A percentile compares a stretch with the other conserved stretches of the same genome.
Evolutionary conservation across 208 protist species (phyloP).

Genomic region (Blastocrithidia nonstop): DNA sequence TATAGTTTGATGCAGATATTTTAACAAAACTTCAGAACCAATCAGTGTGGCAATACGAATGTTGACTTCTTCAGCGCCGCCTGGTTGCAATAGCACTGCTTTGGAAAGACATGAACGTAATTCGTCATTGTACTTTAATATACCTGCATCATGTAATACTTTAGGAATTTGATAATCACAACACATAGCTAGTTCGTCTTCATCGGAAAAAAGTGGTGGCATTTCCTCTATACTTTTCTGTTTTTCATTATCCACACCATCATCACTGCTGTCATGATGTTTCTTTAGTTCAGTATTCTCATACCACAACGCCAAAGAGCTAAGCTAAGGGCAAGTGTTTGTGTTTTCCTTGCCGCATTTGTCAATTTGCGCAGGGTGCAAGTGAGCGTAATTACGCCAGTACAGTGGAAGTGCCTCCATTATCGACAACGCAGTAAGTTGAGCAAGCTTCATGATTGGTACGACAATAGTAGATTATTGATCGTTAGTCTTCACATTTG

Average conservation of each 20-base stretch:
- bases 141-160: slow-evolving; percentile 35
- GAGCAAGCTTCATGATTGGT: slow-evolving; percentile 60
- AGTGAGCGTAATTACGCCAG: slow-evolving; percentile 10
- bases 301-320: no score
- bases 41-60: slow-evolving; percentile 54
- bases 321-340: no score
- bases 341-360: background rate
- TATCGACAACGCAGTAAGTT: slow-evolving; percentile 52
- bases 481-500: no score
- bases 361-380: background rate
- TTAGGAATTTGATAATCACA: slow-evolving; percentile 83
- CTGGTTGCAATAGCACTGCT: slow-evolving; percentile 22
- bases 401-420: slow-evolving; percentile 26
- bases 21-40: slow-evolving; percentile 24
- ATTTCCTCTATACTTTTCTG: no score
- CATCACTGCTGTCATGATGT: no score
- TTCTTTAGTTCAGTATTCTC: no score
- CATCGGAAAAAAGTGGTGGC: slow-evolving; percentile 28
- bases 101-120: slow-evolving; percentile 26
- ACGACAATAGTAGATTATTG: no score
- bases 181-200: slow-evolving; percentile 42
- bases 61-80: slow-evolving; percentile 29
- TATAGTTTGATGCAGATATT: slow-evolving; percentile 12
- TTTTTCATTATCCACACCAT: no score
- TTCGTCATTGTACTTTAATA: slow-evolving; percentile 35